These are phyloP conservation scores for Pichia rugopelliculosa DNA, from an alignment of 805 yeast species.

Conservation along the genomic window DNA sequence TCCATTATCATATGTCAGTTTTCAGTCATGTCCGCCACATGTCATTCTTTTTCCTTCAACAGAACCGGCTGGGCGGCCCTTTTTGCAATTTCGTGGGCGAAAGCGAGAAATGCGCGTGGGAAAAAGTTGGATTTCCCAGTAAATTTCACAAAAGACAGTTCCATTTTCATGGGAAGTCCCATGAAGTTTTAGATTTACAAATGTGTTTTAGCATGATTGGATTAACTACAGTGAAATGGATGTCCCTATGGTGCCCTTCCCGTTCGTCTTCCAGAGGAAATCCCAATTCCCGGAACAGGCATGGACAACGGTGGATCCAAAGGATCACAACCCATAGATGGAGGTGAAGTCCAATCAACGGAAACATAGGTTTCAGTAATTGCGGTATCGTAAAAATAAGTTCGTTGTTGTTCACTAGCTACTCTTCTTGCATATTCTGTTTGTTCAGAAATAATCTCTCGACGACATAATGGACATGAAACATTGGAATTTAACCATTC, in stretches of 20 bases:
- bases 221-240: too few relatives aligned
- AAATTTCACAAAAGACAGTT: too few relatives aligned
- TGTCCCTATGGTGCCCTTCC: constrained; percentile 16
- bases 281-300: constrained; percentile 22
- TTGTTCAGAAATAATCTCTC: constrained; percentile 31
- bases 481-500: constrained; percentile 69
- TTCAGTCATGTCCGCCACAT: too few relatives aligned
- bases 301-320: constrained; percentile 24
- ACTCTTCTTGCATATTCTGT: constrained; percentile 10
- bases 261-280: constrained; percentile 22
- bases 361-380: constrained; percentile 27
- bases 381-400: constrained; percentile 22
- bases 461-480: constrained; percentile 82
- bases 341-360: constrained; percentile 24
- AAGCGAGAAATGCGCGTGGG: too few relatives aligned
- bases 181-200: too few relatives aligned
- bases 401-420: constrained; percentile 2
- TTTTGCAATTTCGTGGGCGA: too few relatives aligned
- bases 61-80: too few relatives aligned
- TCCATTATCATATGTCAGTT: too few relatives aligned
- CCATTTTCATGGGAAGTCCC: not conserved
- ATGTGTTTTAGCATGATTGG: too few relatives aligned
- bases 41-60: too few relatives aligned
- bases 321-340: constrained; percentile 13
- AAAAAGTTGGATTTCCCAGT: too few relatives aligned